A percentile compares a stretch with the other conserved stretches of the same genome.
phyloP scores from a whole-genome alignment of 352 stramenopile species.

The Phytophthora rubi region DNA sequence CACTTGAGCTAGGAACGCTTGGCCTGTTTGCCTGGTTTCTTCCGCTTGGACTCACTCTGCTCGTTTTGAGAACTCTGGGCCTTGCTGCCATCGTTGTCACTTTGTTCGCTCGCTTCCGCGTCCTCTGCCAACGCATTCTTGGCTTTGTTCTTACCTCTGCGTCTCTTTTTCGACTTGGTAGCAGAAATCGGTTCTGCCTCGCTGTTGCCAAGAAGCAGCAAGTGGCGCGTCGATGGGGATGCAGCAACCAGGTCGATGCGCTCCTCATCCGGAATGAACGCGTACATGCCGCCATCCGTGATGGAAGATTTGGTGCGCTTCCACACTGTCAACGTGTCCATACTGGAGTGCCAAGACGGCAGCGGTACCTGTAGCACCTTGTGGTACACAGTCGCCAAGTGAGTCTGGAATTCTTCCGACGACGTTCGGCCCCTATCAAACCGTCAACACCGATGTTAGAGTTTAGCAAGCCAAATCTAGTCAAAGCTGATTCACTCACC shows the following conservation, averaged over 20 bases:
- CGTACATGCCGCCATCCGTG: conserved; percentile 81
- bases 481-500: conserved; percentile 40
- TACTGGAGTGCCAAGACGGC: conserved; percentile 93
- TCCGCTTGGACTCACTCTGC: neutral
- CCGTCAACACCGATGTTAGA: neutral
- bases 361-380: conserved; percentile 92
- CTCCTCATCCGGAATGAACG: conserved; percentile 78
- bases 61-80: neutral
- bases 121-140: neutral
- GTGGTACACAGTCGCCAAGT: conserved; percentile 92
- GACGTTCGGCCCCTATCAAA: conserved; percentile 87
- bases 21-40: conserved; percentile 11
- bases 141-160: conserved; percentile 20
- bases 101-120: conserved; percentile 16
- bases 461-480: neutral
- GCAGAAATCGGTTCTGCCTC: conserved; percentile 2
- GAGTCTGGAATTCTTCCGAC: conserved; percentile 91
- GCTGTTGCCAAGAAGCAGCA: conserved; percentile 44
- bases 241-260: conserved; percentile 71
- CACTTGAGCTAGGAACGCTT: conserved; percentile 5
- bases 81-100: conserved; percentile 14
- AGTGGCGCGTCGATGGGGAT: conserved; percentile 70
- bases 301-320: conserved; percentile 93
- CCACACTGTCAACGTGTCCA: conserved; percentile 94
- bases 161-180: conserved; percentile 31